Evolutionary conservation across 306 rosid genomes (phyloP), one percentile per base, ranked within the genome.

Genomic region (Oemleria cerasiformis): DNA sequence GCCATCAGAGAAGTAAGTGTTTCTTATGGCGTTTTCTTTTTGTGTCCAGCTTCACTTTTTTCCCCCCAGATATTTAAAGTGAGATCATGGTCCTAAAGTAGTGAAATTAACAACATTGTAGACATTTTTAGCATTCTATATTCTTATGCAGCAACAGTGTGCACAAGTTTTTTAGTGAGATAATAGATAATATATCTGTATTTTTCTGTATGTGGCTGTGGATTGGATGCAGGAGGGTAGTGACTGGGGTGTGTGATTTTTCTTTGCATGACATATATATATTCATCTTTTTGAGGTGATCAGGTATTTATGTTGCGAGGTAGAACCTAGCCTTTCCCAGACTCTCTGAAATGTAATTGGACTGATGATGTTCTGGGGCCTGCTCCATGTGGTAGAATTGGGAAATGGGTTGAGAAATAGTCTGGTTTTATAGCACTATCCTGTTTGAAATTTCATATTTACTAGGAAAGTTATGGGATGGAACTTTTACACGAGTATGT

Each of bases 1-100:
- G 99, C 99, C 75, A 75, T 91, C 62, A 86, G 99, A 89, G 99
- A 94, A 84, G 99, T 94, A 82, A 78, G 85, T 70, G 4, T 68
- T 67, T 68, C 63, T 68, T 55, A 20, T n/a, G 17, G 39, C 10
- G 8, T 44, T 36, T 41, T 38, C 49, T 63, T 70, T 43, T 20
- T 17, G 36, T 9, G 58, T 59, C 47, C 38, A 21, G 59, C 30
- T 44, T 2, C 4, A 16, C 41, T 7, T 40, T 54, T 12, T 15
- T n/a, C n/a, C n/a, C 7, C 4, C 36, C 17, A 0, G 10, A 13
- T 57, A 68, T 39, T 54, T 67, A 20, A 3, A 19, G 14, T 23
- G 8, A 39, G 38, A 15, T 39, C 40, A 51, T 20, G 10, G 75
- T 19, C 45, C 16, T 63, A 16, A 45, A 36, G 23, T 61, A 19